Percentiles rank a stretch among this genome's conserved stretches.
Conservation (phyloP, 805 yeast species). For the Scheffersomyces lignosus region DNA sequence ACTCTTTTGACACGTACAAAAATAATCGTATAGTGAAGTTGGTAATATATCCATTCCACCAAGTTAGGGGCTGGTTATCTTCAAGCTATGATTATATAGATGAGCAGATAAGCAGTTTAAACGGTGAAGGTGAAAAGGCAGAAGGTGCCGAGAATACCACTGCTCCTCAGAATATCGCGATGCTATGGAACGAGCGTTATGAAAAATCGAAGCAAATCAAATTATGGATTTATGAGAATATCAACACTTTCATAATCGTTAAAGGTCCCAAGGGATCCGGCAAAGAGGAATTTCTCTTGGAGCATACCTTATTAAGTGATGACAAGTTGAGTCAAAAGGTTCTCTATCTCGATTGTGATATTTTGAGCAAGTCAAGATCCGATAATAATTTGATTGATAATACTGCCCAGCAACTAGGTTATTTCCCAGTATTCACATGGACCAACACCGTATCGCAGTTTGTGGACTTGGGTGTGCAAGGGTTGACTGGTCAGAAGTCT, state of each 20-base stretch:
- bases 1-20: conserved; percentile 50
- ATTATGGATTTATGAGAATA: conserved; percentile 83
- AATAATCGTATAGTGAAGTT: conserved; percentile 29
- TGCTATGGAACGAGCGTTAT: conserved; percentile 70
- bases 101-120: conserved; percentile 16
- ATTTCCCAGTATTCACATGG: conserved; percentile 95
- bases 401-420: conserved; percentile 79
- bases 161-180: conserved; percentile 12
- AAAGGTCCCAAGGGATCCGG: conserved; percentile 97
- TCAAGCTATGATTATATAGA: conserved; percentile 39
- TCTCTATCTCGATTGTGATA: conserved; percentile 77
- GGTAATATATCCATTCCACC: conserved; percentile 27
- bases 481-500: conserved; percentile 90
- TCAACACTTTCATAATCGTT: conserved; percentile 85
- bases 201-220: conserved; percentile 67
- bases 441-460: conserved; percentile 74
- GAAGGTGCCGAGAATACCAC: conserved; percentile 30
- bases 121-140: conserved; percentile 17
- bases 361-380: conserved; percentile 67
- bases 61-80: conserved; percentile 24
- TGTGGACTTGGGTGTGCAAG: conserved; percentile 82
- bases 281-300: conserved; percentile 73
- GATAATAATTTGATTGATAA: conserved; percentile 67
- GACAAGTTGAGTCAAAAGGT: conserved; percentile 44
- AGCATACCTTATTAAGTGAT: conserved; percentile 61